phyloP scores from a whole-genome alignment of 2,329 filamentous ascomycete genomes.

The Colletotrichum lini region DNA sequence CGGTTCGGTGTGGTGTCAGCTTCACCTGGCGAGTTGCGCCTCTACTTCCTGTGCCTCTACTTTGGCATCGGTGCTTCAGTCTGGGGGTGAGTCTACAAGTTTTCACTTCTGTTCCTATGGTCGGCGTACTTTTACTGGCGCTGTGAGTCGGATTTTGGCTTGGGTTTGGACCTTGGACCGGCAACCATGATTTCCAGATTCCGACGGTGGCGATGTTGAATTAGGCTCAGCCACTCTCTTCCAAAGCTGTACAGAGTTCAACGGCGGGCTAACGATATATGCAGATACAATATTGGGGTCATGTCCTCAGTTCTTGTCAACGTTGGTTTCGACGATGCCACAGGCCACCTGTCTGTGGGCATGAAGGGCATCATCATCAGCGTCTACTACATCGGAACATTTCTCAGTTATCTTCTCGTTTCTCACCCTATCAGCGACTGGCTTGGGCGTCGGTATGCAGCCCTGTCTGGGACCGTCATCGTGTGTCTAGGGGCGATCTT shows the following conservation, averaged over 20 bases:
- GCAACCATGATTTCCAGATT: background rate
- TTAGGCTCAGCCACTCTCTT: too few species aligned
- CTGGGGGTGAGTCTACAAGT: conserved; percentile 62
- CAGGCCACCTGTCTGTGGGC: conserved; percentile 56
- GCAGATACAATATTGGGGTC: conserved; percentile 71
- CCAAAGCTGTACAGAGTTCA: too few species aligned
- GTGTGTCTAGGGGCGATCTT: conserved; percentile 64
- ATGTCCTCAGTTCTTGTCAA: conserved; percentile 70
- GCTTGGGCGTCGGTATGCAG: conserved; percentile 66
- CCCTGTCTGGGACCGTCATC: conserved; percentile 61
- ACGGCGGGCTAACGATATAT: background rate
- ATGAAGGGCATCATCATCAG: conserved; percentile 68
- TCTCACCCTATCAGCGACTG: conserved; percentile 66
- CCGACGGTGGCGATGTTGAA: too few species aligned
- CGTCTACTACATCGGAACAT: conserved; percentile 71
- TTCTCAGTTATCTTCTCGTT: conserved; percentile 68
- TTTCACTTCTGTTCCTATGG: background rate
- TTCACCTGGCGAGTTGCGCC: conserved; percentile 52
- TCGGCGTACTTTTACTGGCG: background rate
- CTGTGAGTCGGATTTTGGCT: too few species aligned
- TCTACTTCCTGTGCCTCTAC: conserved; percentile 64
- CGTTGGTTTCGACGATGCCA: conserved; percentile 64
- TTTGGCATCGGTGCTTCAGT: conserved; percentile 70
- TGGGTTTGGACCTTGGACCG: background rate
- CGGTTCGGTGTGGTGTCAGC: background rate